phyloP scores from a whole-genome alignment of 768 basidiomycete species.

The Gymnopilus dilepis region DNA sequence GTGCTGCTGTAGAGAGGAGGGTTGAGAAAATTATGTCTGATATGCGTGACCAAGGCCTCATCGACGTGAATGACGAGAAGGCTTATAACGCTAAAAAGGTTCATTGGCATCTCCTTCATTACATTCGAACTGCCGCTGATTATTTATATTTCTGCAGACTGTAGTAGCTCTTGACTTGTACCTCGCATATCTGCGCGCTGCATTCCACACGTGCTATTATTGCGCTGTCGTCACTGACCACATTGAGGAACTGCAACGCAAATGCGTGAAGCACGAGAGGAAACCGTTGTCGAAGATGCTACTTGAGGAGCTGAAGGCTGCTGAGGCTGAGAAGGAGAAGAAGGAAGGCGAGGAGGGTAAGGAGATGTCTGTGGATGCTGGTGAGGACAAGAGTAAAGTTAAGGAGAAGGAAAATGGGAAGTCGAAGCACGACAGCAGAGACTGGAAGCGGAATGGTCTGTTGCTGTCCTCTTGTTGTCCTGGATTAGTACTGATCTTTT shows the following conservation, averaged over 20 bases:
- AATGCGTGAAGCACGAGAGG: slow-evolving; percentile 92
- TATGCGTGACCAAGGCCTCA: slow-evolving; percentile 65
- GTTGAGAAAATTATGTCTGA: slow-evolving; percentile 79
- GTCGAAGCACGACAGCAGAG: slow-evolving; percentile 39
- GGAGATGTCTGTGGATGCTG: slow-evolving; percentile 30
- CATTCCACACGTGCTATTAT: slow-evolving; percentile 97
- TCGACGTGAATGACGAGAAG: slow-evolving; percentile 67
- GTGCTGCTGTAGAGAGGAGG: slow-evolving; percentile 80
- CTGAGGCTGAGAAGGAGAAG: slow-evolving; percentile 54
- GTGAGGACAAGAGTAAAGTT: slow-evolving; percentile 42
- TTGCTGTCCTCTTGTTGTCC: slow-evolving; percentile 16
- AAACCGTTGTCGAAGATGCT: slow-evolving; percentile 68
- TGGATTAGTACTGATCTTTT: slow-evolving; percentile 15
- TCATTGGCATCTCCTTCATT: slow-evolving; percentile 27
- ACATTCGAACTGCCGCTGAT: slow-evolving; percentile 21
- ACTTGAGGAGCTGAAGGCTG: slow-evolving; percentile 65
- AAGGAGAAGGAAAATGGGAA: slow-evolving; percentile 41
- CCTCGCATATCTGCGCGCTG: slow-evolving; percentile 90
- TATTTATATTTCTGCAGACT: slow-evolving; percentile 51
- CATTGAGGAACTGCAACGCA: slow-evolving; percentile 92
- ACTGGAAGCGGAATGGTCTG: slow-evolving; percentile 71
- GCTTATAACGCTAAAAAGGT: slow-evolving; percentile 77
- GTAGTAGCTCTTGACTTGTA: slow-evolving; percentile 89
- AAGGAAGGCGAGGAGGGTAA: slow-evolving; percentile 49
- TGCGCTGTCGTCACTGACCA: slow-evolving; percentile 93